Evolutionary conservation across 306 rosid species (phyloP), one percentile per base, ranked within the genome.

Genomic region (Vicia villosa): DNA sequence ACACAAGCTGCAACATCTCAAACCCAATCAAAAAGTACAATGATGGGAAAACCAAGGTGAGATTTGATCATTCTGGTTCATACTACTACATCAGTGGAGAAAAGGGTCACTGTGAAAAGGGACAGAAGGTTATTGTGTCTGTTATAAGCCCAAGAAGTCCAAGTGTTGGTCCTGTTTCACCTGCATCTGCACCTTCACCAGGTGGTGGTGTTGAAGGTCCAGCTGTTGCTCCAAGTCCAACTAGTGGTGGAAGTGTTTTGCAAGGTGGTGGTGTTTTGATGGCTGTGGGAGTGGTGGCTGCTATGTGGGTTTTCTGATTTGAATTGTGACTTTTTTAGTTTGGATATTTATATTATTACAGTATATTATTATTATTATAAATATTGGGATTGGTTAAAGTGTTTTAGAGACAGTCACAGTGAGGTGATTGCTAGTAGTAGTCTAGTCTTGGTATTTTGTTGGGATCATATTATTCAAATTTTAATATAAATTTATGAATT

Each of bases 221-320:
- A 5, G 96, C 98, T 1, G 77, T 83, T 63, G 89, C 98, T 81
- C 96, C 94, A 10, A 79, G 90, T 75, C 91, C 90, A 9, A 82
- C 96, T 8, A 88, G 96, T 61, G n/a, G 62, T 12, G 88, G 84
- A 4, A 26, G 37, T 3, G 60, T 63, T 65, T 72, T 84, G 74
- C 46, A 73, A 34, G 75, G 66, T 38, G 85, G 88, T 16, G 1
- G 68, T 32, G 0, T 87, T 42, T 8, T 83, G 16, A 63, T 77
- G 21, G 76, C 55, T 14, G 13, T 81, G 4, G 92, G 87, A 13
- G n/a, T 82, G 1, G 3, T 85, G 4, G 37, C 74, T 54, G 76
- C 70, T 0, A 41, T 68, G 78, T 86, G 79, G 68, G 24, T 74
- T 55, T 73, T 78, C 56, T 81, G 74, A 75, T 81, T 49, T 67